phyloP scores from a whole-genome alignment of 2,329 filamentous ascomycete genomes.

The Talaromyces pinophilus region DNA sequence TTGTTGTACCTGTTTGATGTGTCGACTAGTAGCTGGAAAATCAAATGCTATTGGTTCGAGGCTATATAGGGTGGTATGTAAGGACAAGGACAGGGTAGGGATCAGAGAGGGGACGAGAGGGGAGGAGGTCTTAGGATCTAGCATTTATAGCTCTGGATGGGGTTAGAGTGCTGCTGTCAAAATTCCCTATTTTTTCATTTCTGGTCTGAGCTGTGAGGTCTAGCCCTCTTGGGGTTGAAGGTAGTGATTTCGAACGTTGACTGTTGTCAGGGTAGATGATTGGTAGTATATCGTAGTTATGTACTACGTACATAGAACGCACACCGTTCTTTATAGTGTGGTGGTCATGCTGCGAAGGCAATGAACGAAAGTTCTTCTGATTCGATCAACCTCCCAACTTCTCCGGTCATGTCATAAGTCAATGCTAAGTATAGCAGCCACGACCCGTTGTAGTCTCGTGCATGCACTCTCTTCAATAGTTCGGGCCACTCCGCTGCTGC shows the following conservation, averaged over 20 bases:
- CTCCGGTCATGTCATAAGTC: not conserved
- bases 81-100: not conserved
- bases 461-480: not conserved
- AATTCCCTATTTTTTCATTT: not conserved
- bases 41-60: not conserved
- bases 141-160: not conserved
- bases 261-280: not conserved
- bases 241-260: not conserved
- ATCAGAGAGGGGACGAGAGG: not conserved
- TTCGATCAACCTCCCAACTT: not conserved
- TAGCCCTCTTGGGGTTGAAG: not conserved
- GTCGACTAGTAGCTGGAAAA: not conserved
- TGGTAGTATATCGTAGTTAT: not conserved
- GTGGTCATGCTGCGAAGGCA: not conserved
- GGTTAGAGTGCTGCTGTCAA: not conserved
- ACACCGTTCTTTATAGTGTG: not conserved
- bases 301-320: not conserved
- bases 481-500: not conserved
- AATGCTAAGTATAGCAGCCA: conserved; percentile 5
- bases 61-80: not conserved
- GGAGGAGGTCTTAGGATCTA: conserved; percentile 1
- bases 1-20: conserved; percentile 3
- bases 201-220: not conserved
- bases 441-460: not conserved
- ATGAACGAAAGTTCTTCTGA: not conserved